These are phyloP conservation scores for Moelleriella libera DNA, from an alignment of 2,329 filamentous ascomycete species.

Conservation along the genomic window DNA sequence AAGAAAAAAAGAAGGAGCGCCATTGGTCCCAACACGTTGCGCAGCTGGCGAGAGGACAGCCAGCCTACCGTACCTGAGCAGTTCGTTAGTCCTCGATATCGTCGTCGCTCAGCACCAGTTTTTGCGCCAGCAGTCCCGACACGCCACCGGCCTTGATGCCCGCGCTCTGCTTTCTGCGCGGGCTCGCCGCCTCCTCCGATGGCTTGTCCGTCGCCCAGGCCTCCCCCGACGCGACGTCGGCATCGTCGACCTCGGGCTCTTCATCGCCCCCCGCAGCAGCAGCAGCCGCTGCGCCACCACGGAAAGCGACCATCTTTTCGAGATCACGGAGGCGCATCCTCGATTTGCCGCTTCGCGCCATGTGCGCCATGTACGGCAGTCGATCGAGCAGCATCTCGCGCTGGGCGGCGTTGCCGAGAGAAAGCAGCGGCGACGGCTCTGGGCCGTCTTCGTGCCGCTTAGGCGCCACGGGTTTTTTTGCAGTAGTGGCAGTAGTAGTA, in stretches of 20 bases:
- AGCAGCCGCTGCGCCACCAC: constrained; percentile 33
- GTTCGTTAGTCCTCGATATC: constrained; percentile 56
- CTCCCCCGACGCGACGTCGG: constrained; percentile 29
- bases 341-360: constrained; percentile 33
- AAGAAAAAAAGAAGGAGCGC: too few relatives aligned
- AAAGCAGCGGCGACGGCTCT: constrained; percentile 28
- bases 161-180: constrained; percentile 27
- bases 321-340: constrained; percentile 37
- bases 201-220: constrained; percentile 49
- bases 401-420: constrained; percentile 51
- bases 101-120: constrained; percentile 64
- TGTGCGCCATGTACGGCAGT: constrained; percentile 69
- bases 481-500: neutral
- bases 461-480: constrained; percentile 4
- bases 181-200: constrained; percentile 32
- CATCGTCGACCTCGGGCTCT: constrained; percentile 31
- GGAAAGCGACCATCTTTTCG: constrained; percentile 55
- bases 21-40: too few relatives aligned
- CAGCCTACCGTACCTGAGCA: too few relatives aligned
- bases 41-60: too few relatives aligned
- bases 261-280: constrained; percentile 14
- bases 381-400: constrained; percentile 70
- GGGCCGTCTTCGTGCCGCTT: constrained; percentile 8
- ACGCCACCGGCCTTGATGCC: constrained; percentile 21
- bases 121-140: constrained; percentile 39